These are phyloP conservation scores for Physcomitrellopsis africana DNA, from an alignment of 225 moss, liverwort and hornwort species.

Conservation along the genomic window DNA sequence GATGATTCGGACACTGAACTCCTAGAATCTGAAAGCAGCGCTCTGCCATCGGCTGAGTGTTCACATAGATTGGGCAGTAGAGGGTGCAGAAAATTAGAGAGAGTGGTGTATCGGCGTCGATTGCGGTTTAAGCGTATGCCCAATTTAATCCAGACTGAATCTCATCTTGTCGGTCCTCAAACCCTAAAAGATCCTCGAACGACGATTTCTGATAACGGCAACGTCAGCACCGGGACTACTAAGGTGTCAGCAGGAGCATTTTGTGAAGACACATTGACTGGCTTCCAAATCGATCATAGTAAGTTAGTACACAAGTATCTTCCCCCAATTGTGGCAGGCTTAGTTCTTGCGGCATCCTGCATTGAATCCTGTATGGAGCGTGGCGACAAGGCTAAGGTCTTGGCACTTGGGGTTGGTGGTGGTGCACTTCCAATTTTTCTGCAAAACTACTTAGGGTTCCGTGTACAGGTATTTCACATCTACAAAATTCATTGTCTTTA, in stretches of 20 bases:
- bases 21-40: conserved; percentile 7
- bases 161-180: conserved; percentile 38
- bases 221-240: conserved; percentile 10
- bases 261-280: conserved; percentile 19
- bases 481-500: conserved; percentile 1
- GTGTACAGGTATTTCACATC: conserved; percentile 64
- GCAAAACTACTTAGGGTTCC: conserved; percentile 75
- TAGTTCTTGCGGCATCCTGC: conserved; percentile 71
- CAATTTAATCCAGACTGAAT: conserved; percentile 93
- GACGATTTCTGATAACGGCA: not conserved
- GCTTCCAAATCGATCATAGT: conserved; percentile 60
- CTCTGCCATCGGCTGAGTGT: conserved; percentile 14
- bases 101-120: conserved; percentile 65
- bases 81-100: conserved; percentile 2
- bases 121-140: conserved; percentile 91
- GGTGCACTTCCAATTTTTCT: conserved; percentile 91
- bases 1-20: conserved; percentile 29
- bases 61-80: not conserved
- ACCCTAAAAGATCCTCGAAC: not conserved
- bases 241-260: conserved; percentile 16
- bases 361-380: conserved; percentile 58
- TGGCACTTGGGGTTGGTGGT: conserved; percentile 90
- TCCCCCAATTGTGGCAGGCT: conserved; percentile 85
- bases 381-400: conserved; percentile 48
- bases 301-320: conserved; percentile 88